A percentile compares a stretch with the other conserved stretches of the same genome.
phyloP scores from a whole-genome alignment of 306 rosid genomes.

The Corylus avellana region DNA sequence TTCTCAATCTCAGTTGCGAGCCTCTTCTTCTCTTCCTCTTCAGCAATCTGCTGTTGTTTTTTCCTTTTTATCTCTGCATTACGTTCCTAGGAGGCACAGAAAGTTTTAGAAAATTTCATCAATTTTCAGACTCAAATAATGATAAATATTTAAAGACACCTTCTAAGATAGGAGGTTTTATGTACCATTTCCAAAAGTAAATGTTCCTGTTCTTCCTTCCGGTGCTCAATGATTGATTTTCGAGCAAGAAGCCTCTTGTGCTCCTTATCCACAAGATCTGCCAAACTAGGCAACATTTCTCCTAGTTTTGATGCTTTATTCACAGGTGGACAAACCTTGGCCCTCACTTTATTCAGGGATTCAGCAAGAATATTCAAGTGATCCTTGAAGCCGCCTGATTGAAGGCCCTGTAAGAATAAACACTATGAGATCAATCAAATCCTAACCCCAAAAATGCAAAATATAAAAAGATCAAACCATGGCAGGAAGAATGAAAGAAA shows the following conservation, averaged over 20 bases:
- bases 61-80: constrained; percentile 77
- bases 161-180: not conserved
- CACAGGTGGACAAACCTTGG: constrained; percentile 66
- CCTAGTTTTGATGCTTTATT: constrained; percentile 56
- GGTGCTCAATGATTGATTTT: constrained; percentile 83
- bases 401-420: constrained; percentile 55
- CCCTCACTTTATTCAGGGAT: constrained; percentile 66
- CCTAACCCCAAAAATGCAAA: not conserved
- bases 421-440: not conserved
- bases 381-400: constrained; percentile 75
- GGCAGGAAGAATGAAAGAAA: not conserved
- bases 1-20: constrained; percentile 68
- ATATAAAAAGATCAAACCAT: not conserved
- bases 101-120: not conserved
- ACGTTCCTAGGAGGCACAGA: constrained; percentile 60
- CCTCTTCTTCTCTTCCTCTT: constrained; percentile 83
- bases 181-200: constrained; percentile 86
- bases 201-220: constrained; percentile 95
- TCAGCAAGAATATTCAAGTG: constrained; percentile 82
- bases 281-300: constrained; percentile 58
- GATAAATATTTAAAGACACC: not conserved
- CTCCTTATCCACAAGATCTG: constrained; percentile 81
- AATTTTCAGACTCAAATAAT: not conserved
- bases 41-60: constrained; percentile 63
- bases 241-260: constrained; percentile 97